Evolutionary conservation across 2,329 filamentous ascomycete genomes (phyloP).

Genomic region (Fusarium tupiense): DNA sequence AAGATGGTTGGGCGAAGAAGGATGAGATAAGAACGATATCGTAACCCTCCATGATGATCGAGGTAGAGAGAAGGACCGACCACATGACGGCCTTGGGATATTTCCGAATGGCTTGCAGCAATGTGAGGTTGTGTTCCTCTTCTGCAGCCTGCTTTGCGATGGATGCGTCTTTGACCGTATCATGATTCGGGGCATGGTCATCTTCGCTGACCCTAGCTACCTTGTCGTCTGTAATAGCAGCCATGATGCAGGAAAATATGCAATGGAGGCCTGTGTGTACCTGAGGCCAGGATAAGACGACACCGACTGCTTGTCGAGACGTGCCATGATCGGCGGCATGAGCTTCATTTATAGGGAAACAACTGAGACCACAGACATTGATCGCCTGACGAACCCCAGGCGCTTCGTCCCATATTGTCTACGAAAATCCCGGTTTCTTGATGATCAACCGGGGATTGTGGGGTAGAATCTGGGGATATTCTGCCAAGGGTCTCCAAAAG

Average conservation of each 20-base stretch:
- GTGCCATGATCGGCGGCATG: background rate
- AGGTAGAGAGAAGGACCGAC: slow-evolving; percentile 40
- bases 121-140: slow-evolving; percentile 22
- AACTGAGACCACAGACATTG: background rate
- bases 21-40: slow-evolving; percentile 44
- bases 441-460: slow-evolving; percentile 7
- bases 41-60: slow-evolving; percentile 52
- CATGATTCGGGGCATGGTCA: slow-evolving; percentile 7
- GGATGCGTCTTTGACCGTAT: slow-evolving; percentile 13
- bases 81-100: slow-evolving; percentile 30
- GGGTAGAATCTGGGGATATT: slow-evolving; percentile 13
- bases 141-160: slow-evolving; percentile 30
- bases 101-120: slow-evolving; percentile 22
- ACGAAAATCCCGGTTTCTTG: background rate
- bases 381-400: background rate
- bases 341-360: slow-evolving; percentile 13
- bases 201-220: slow-evolving; percentile 30
- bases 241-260: background rate
- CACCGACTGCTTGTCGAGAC: background rate
- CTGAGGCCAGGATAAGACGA: background rate
- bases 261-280: background rate
- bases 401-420: background rate
- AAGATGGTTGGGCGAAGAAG: slow-evolving; percentile 46
- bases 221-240: slow-evolving; percentile 19
- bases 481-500: background rate